Evolutionary conservation across 1,284 basidiomycete genomes (phyloP).

Genomic region (Moesziomyces antarcticus): DNA sequence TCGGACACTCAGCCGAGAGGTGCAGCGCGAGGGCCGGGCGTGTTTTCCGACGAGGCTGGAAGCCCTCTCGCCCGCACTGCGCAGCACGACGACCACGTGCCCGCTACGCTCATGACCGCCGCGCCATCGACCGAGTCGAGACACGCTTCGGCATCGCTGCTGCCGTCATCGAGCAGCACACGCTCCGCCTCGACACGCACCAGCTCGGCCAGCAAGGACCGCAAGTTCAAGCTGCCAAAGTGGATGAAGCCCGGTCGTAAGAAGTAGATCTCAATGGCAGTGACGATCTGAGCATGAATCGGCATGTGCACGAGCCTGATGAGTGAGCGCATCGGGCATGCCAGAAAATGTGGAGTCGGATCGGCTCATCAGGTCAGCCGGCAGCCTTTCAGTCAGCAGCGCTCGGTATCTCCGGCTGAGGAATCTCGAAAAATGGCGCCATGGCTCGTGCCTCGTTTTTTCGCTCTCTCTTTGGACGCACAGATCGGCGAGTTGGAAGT

Average conservation of each 20-base stretch:
- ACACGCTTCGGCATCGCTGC: constrained; percentile 16
- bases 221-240: constrained; percentile 39
- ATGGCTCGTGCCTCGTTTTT: no score
- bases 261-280: constrained; percentile 1
- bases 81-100: constrained; percentile 2
- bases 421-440: no score
- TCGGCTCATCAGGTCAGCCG: neutral
- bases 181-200: constrained; percentile 12
- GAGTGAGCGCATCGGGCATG: no score
- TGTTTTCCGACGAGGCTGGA: constrained; percentile 37
- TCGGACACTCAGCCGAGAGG: neutral
- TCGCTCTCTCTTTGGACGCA: no score
- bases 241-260: constrained; percentile 35
- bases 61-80: constrained; percentile 25
- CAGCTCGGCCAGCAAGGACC: constrained; percentile 16
- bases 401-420: no score
- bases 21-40: constrained; percentile 5
- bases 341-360: neutral
- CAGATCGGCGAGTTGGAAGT: no score
- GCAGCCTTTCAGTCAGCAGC: no score
- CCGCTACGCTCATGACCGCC: constrained; percentile 10
- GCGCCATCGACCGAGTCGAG: constrained; percentile 6
- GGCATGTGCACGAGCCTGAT: no score
- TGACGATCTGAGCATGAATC: no score
- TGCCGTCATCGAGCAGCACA: constrained; percentile 35